Base-by-base conservation (phyloP, 148 eudicot species). In the Rhododendron vialii region DNA sequence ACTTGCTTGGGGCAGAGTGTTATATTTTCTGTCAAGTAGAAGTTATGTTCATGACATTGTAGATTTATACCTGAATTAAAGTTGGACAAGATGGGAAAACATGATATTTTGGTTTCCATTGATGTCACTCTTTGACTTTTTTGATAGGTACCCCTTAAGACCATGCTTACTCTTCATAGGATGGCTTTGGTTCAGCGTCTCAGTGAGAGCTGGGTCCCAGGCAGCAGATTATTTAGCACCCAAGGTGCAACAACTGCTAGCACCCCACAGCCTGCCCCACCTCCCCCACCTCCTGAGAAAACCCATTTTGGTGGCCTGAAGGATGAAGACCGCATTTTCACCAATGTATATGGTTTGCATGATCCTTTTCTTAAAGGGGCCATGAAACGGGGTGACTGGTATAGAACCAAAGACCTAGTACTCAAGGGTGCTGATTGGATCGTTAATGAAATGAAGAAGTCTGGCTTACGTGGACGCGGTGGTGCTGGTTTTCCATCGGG, bases 401-500 rank as follows among this genome's bases (percentile, higher is more conserved):
- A 95, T 82, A 91, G 99, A 89, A 96, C 99, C n/a, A 96, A 96
- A 87, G 99, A 95, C 88, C 88, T 96, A 83, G 99, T 96, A 45
- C 43, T 90, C 75, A 95, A 96, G 91, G 99, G 98, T 76, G 45
- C 98, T 65, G 99, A 96, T 89, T 96, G 99, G 98, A 94, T 96
- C 82, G 99, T 96, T 24, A 91, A 87, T 88, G 99, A 96, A 89
- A 91, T 96, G 92, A 96, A 96, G 89, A 94, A 95, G 78, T 96
- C 99, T 63, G 99, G 99, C 57, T 93, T 96, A 73, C 95, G 98
- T 78, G 99, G 99, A 77, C 98, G 98, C 87, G 99, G 99, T 88
- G 99, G 99, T 79, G 99, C 99, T 83, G 99, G 99, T 87, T 96
- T 96, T 85, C 98, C 98, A 17, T 95, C 99, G 47, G 99, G 99